Base-by-base conservation (phyloP, 495 filamentous ascomycete species). In the Lasiosphaeria miniovina region DNA sequence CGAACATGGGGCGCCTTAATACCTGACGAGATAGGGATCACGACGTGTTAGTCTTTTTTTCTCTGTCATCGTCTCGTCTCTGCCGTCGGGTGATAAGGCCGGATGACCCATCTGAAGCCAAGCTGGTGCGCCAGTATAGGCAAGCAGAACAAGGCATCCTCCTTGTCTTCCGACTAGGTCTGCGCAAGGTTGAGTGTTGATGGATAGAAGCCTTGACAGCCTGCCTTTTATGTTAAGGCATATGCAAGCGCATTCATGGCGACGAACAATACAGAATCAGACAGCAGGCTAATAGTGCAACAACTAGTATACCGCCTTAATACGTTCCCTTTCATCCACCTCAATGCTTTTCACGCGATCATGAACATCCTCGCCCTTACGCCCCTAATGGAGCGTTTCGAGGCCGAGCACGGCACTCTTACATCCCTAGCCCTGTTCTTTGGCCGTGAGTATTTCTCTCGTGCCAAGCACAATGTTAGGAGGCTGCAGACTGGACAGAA, bases 381-480 rank as follows among this genome's bases (percentile, higher is more conserved):
- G 10, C 94, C 94, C 14, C 76, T 98, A 50, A 69, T 98, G 62
- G 93, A 96, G 72, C 82, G 92, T 50, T 98, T 98, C 70, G 94
- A 98, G 75, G 79, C 85, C n/a, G 93, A 96, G 68, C 82, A 94
- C 75, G 94, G 94, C 33, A 96, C 93, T n/a, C 76, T 97, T 64
- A 87, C 88, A 33, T 85, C 91, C 17, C 65, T 93, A 51, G 82
- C 89, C 40, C 78, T 98, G 65, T 95, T 98, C 71, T 80, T 91
- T 62, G 95, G 94, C 52, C 90, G 91, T 96, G 80, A 78, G 92
- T 86, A 51, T 33, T 34, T 34, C 4, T 9, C 8, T n/a, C 17
- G 33, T 4, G 41, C 36, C 14, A 11, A 40, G 14, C n/a, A 46
- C n/a, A 53, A 15, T 38, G 24, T 50, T 62, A 35, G 24, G 24